phyloP scores from a whole-genome alignment of 2,329 filamentous ascomycete species.

The Cytospora piceae region DNA sequence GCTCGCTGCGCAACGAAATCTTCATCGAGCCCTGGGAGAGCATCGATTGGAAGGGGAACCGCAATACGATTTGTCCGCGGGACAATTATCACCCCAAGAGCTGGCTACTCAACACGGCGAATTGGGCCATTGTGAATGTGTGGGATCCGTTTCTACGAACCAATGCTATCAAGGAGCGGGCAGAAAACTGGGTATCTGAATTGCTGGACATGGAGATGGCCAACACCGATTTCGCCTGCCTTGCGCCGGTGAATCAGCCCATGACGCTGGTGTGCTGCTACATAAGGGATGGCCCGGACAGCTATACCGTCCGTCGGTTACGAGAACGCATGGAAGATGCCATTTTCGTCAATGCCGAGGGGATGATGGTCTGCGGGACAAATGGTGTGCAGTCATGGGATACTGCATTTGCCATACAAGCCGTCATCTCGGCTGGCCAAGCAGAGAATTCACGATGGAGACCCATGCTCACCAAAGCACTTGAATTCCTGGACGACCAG shows the following conservation, averaged over 20 bases:
- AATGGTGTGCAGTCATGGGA: constrained; percentile 99
- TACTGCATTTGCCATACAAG: constrained; percentile 86
- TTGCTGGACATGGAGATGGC: constrained; percentile 89
- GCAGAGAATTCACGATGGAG: constrained; percentile 77
- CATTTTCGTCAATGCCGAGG: constrained; percentile 88
- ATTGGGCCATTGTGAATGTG: constrained; percentile 77
- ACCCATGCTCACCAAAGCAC: constrained; percentile 80
- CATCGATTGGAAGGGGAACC: constrained; percentile 76
- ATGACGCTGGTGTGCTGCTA: constrained; percentile 91
- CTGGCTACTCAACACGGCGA: constrained; percentile 76
- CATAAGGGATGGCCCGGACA: constrained; percentile 78
- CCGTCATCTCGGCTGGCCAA: constrained; percentile 77
- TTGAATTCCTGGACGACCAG: constrained; percentile 86
- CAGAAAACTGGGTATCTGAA: constrained; percentile 81
- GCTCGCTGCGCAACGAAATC: constrained; percentile 76
- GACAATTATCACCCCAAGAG: constrained; percentile 96
- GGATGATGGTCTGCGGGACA: constrained; percentile 93
- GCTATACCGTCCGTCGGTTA: constrained; percentile 73
- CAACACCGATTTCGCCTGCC: constrained; percentile 84
- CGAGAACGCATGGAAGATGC: constrained; percentile 82
- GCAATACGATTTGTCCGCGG: constrained; percentile 76
- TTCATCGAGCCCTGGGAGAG: constrained; percentile 77
- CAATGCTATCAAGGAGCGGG: constrained; percentile 66
- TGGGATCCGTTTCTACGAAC: constrained; percentile 80
- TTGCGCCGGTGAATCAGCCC: constrained; percentile 87